Evolutionary conservation across 139 green algal genomes (phyloP).

Genomic region (Edaphochlamys debaryana): DNA sequence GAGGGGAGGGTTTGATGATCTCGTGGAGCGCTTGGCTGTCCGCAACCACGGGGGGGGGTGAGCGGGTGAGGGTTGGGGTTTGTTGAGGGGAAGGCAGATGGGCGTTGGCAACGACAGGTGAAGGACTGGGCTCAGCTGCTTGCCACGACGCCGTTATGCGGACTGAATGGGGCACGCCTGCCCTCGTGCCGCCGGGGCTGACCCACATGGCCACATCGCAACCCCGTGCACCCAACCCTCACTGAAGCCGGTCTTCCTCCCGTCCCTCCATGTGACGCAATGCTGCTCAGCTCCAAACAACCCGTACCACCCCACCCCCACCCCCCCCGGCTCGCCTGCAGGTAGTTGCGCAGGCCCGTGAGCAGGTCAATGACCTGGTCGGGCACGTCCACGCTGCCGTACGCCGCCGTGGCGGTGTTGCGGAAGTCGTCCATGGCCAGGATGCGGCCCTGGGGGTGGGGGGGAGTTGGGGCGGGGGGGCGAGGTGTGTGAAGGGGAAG

Average conservation of each 20-base stretch:
- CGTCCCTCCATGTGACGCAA: background rate
- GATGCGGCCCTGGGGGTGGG: background rate
- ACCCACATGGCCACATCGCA: too few relatives aligned
- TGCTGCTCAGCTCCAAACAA: background rate
- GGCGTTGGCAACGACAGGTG: too few relatives aligned
- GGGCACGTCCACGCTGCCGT: constrained; percentile 72
- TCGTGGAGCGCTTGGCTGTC: too few relatives aligned
- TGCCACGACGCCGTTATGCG: too few relatives aligned
- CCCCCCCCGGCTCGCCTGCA: constrained; percentile 50
- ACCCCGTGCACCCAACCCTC: background rate
- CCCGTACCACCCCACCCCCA: background rate
- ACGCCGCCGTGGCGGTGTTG: constrained; percentile 58
- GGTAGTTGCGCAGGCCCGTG: constrained; percentile 69
- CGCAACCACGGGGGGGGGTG: too few relatives aligned
- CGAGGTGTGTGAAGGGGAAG: background rate
- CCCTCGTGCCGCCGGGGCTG: too few relatives aligned
- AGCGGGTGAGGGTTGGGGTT: too few relatives aligned
- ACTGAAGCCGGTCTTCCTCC: too few relatives aligned
- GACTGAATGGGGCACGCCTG: too few relatives aligned
- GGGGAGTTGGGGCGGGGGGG: background rate
- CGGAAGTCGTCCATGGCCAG: constrained; percentile 56
- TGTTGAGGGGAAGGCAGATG: too few relatives aligned
- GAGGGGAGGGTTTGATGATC: too few relatives aligned
- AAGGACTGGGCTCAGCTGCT: too few relatives aligned
- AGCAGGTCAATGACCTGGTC: constrained; percentile 80